Base-by-base conservation (phyloP, 2,329 filamentous ascomycete genomes). In the Colletotrichum horii region DNA sequence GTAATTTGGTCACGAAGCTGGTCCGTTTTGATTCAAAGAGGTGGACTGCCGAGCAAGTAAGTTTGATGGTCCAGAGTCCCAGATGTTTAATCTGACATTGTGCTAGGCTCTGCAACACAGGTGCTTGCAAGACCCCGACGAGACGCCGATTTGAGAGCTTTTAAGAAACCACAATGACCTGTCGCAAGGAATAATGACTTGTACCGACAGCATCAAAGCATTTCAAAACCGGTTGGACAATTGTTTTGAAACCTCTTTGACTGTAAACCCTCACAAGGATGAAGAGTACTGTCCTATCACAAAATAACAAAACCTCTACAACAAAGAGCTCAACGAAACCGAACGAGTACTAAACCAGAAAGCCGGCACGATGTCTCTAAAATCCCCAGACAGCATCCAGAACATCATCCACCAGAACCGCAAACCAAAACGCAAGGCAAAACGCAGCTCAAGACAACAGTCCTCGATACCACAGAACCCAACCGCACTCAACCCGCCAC, bases 1-100 rank as follows among this genome's bases (percentile, higher is more conserved):
- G 91, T 74, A 90, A 94, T 77, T 85, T 98, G 38, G 91, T 97
- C 12, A 88, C 87, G 52, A 87, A 86, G 7, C 83, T 98, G 77
- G 89, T 99, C 15, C 88, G 88, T 61, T 99, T 94, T 84, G 93
- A 98, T 82, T 94, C 89, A 15, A 83, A 87, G 52, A 90, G 97
- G 78, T 85, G 94, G 77, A 93, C 90, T 16, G 95, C 96, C 62
- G 86, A 87, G 19, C 77, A 86, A 81, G 86, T 85, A 71, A 74
- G 80, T 79, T 4, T 12, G 8, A 52, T 52, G 43, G 5, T 34
- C 15, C 58, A 22, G 12, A 52, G 12, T 15, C 22, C 9, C 22
- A 4, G 2, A 26, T 22, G 5, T 52, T 52, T 52, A 12, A 52
- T 22, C 43, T 52, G n/a, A 52, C 43, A 52, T 52, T 2, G 43